Base-by-base conservation (phyloP, 192 early-diverging fungal genomes). In the Globomyces pollinis-pini region DNA sequence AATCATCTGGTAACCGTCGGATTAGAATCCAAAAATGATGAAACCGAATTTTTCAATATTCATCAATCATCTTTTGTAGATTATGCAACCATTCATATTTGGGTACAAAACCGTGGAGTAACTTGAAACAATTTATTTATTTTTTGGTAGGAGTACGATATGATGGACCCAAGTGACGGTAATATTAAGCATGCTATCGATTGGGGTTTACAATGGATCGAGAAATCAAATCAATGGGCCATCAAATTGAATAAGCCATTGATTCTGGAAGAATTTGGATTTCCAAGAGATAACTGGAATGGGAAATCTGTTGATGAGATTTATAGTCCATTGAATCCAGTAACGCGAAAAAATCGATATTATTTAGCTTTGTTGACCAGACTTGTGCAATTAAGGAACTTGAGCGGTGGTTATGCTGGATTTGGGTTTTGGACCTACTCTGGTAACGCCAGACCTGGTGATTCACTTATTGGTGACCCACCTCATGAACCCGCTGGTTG, bases 241-340 rank as follows among this genome's bases (percentile, higher is more conserved):
- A 6, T 6, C 5, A 18, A 26, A 47, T 36, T 54, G 3, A 18
- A 18, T 7, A 54, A 54, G 34, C 52, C 52, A 15, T 20, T 54
- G 16, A 33, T 54, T 30, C 16, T 54, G 52, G 52, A 54, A 36
- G 52, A 54, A 54, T 54, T 54, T 54, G 52, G 52, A 30, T 16
- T 54, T 47, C 5, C 45, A 18, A 4, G 45, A 26, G 45, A 47
- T 15, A 47, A 47, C 45, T 47, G 45, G 45, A 26, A n/a, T n/a
- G n/a, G 12, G 38, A n/a, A n/a, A 39, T 39, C 38, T 18, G 38
- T 39, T 18, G 12, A 13, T 13, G 12, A 13, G n/a, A n/a, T 26
- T 9, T 47, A 47, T 20, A 26, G 20, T 26, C 26, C 45, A 26
- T 6, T 6, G 26, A 47, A 47, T 26, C 45, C 45, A 11, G 20